Evolutionary conservation across 2,329 filamentous ascomycete genomes (phyloP).

Genomic region (Trichophyton verrucosum): DNA sequence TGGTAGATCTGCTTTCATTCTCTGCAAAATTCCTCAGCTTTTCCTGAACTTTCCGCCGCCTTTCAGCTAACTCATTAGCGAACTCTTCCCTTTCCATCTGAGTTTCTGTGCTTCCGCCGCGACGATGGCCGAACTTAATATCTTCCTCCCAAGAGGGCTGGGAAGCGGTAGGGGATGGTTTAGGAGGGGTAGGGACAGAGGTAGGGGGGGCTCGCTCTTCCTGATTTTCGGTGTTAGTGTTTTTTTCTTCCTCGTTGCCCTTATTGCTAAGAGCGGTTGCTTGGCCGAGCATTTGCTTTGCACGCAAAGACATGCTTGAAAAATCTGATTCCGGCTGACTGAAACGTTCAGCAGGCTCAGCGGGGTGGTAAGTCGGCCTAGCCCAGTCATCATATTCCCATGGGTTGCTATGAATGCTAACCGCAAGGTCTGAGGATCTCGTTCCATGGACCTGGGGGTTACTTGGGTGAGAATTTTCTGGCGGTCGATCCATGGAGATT

Average conservation of each 20-base stretch:
- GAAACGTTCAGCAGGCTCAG: not conserved
- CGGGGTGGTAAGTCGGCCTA: constrained; percentile 15
- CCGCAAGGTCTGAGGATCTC: constrained; percentile 34
- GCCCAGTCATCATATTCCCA: constrained; percentile 44
- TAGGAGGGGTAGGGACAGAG: constrained; percentile 1
- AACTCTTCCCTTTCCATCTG: constrained; percentile 38
- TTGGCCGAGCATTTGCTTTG: constrained; percentile 29
- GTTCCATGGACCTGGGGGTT: constrained; percentile 19
- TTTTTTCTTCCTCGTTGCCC: constrained; percentile 8
- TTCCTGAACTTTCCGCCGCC: constrained; percentile 37
- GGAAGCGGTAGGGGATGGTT: constrained; percentile 6
- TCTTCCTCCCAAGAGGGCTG: constrained; percentile 39
- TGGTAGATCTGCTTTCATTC: constrained; percentile 32
- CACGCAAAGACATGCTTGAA: constrained; percentile 23
- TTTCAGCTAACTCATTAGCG: constrained; percentile 37
- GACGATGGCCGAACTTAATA: constrained; percentile 29
- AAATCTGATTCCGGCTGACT: constrained; percentile 10
- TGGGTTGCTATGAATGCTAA: constrained; percentile 41
- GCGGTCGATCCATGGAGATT: constrained; percentile 20
- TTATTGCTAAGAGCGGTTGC: constrained; percentile 23
- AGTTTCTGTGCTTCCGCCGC: constrained; percentile 37
- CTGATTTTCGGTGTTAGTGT: not conserved
- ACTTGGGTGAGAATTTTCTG: constrained; percentile 19
- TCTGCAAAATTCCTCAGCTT: constrained; percentile 35
- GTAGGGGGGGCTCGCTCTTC: not conserved